Percentiles rank a stretch among this genome's conserved stretches.
Evolutionary conservation across 148 eudicot genomes (phyloP).

Genomic region (Rhododendron vialii): DNA sequence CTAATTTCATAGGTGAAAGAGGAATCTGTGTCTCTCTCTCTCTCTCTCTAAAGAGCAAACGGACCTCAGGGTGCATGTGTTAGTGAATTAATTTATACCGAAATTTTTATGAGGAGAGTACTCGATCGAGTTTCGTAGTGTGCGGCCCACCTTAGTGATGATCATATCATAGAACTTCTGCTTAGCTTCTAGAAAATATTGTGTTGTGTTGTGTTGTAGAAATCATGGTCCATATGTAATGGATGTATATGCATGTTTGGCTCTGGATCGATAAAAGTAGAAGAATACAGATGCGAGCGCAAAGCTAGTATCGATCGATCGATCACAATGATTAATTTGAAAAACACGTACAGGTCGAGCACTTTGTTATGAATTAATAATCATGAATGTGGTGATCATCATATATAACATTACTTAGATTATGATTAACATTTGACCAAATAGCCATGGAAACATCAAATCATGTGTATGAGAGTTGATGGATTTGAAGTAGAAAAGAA

Average conservation of each 20-base stretch:
- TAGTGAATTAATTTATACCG: too few relatives aligned
- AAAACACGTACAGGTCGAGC: background rate
- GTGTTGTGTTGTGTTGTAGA: background rate
- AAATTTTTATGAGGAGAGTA: background rate
- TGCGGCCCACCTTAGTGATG: background rate
- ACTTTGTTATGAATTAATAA: background rate
- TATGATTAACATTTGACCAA: conserved; percentile 1
- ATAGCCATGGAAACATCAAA: background rate
- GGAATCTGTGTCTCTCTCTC: too few relatives aligned
- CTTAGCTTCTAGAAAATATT: background rate
- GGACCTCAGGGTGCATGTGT: too few relatives aligned
- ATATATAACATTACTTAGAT: background rate
- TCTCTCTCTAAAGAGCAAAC: too few relatives aligned
- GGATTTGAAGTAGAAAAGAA: conserved; percentile 1
- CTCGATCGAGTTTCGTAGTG: background rate
- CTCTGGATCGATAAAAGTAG: background rate
- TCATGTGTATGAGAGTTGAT: background rate
- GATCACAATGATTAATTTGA: background rate
- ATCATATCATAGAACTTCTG: background rate
- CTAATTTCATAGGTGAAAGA: too few relatives aligned
- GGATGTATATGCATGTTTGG: background rate
- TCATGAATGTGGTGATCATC: background rate
- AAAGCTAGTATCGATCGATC: background rate
- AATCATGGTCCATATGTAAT: background rate
- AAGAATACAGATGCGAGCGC: background rate